Conservation (phyloP, 495 filamentous ascomycete species). For the Aspergillus diversus region DNA sequence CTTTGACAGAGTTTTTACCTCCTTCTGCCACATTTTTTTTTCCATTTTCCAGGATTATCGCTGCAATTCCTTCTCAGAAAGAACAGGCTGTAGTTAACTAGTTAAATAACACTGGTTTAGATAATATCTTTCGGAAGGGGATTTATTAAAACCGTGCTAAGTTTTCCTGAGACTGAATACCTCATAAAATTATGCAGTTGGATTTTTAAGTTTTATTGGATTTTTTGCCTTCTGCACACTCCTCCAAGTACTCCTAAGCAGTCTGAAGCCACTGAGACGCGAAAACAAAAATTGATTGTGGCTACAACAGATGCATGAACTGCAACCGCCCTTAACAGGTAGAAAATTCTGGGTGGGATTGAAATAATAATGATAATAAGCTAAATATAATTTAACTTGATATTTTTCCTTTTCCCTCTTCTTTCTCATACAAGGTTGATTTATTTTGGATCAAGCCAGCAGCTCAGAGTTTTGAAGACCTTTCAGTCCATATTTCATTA, state of each 20-base stretch:
- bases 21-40: slow-evolving; percentile 2
- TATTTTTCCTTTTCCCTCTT: slow-evolving; percentile 32
- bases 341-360: background rate
- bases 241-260: background rate
- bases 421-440: slow-evolving; percentile 32
- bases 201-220: too few species aligned
- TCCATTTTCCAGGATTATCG: background rate
- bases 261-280: slow-evolving; percentile 8
- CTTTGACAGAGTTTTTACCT: background rate
- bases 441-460: too few species aligned
- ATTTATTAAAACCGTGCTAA: too few species aligned
- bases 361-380: background rate
- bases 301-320: slow-evolving; percentile 9
- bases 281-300: slow-evolving; percentile 18
- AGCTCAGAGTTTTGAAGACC: too few species aligned
- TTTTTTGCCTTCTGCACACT: background rate
- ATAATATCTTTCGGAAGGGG: too few species aligned
- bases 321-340: slow-evolving; percentile 6
- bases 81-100: background rate
- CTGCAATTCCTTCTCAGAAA: background rate
- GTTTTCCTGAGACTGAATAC: too few species aligned
- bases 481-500: background rate
- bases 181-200: too few species aligned
- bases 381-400: slow-evolving; percentile 15
- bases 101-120: background rate